These are phyloP conservation scores for Hypoxylon sp. DNA, from an alignment of 2,329 filamentous ascomycete genomes.

Conservation along the genomic window DNA sequence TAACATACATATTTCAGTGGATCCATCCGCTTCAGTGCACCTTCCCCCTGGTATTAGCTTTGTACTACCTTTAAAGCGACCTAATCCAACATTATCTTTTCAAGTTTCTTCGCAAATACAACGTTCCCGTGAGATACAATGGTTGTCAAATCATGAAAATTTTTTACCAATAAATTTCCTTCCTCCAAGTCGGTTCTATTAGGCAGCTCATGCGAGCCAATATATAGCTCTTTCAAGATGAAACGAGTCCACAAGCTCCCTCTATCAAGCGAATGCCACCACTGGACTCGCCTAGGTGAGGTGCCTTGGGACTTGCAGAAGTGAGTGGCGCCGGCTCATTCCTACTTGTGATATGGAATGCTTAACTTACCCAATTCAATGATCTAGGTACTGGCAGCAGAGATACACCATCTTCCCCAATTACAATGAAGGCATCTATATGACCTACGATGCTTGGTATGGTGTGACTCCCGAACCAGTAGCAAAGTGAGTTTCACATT, in stretches of 20 bases:
- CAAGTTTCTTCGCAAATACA: conserved; percentile 13
- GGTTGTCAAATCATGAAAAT: not conserved
- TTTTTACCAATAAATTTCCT: not conserved
- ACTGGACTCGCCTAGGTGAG: conserved; percentile 79
- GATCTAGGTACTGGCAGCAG: conserved; percentile 86
- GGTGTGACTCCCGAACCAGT: conserved; percentile 95
- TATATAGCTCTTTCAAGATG: conserved; percentile 51
- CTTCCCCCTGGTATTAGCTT: conserved; percentile 6
- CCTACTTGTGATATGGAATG: not conserved
- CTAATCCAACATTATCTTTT: not conserved
- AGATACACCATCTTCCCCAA: conserved; percentile 87
- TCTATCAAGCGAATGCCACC: conserved; percentile 76
- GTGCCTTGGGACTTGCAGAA: conserved; percentile 90
- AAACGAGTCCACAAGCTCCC: conserved; percentile 63
- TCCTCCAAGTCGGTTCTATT: not conserved
- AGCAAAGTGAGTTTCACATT: conserved; percentile 73
- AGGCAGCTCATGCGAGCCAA: conserved; percentile 26
- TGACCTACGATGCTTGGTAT: conserved; percentile 97
- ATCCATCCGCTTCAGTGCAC: conserved; percentile 8
- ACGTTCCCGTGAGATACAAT: not conserved
- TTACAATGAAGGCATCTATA: conserved; percentile 89
- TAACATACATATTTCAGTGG: conserved; percentile 5
- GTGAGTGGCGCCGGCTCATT: conserved; percentile 63
- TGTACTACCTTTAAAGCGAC: not conserved
- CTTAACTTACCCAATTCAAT: conserved; percentile 18